Percentiles rank a stretch among this genome's conserved stretches.
Conservation (phyloP, 2,329 filamentous ascomycete species). For the Fusarium praegraminearum region DNA sequence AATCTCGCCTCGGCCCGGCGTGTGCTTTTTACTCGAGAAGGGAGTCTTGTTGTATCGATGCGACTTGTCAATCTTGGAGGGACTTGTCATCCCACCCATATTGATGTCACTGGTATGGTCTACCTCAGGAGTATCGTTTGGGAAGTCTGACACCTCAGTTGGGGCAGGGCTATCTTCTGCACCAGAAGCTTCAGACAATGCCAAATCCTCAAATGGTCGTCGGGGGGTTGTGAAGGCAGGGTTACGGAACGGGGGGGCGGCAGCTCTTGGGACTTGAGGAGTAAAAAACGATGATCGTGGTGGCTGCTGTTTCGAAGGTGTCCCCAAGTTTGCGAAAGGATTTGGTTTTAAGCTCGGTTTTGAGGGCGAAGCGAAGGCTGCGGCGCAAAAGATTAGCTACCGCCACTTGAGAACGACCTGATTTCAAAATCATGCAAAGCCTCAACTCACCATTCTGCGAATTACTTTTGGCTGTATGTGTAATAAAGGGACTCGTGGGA, state of each 20-base stretch:
- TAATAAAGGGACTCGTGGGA: constrained; percentile 71
- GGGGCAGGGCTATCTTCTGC: constrained; percentile 71
- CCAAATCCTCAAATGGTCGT: constrained; percentile 65
- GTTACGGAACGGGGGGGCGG: constrained; percentile 69
- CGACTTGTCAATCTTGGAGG: constrained; percentile 60
- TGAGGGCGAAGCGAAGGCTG: constrained; percentile 56
- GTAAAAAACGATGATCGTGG: constrained; percentile 62
- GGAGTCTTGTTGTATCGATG: constrained; percentile 58
- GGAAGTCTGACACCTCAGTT: constrained; percentile 68
- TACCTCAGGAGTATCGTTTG: constrained; percentile 64
- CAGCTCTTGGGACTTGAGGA: constrained; percentile 56
- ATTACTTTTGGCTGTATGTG: constrained; percentile 61
- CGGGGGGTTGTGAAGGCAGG: constrained; percentile 74
- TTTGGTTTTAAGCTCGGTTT: constrained; percentile 52
- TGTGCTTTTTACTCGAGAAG: constrained; percentile 55
- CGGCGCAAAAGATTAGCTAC: constrained; percentile 35
- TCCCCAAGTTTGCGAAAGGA: constrained; percentile 53
- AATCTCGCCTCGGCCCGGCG: constrained; percentile 74
- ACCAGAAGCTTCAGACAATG: constrained; percentile 67
- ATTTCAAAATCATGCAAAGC: not conserved
- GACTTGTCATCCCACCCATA: constrained; percentile 60
- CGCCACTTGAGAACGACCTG: not conserved
- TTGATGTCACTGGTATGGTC: constrained; percentile 59
- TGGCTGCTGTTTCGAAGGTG: constrained; percentile 58
- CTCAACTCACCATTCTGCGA: constrained; percentile 57